A percentile compares a stretch with the other conserved stretches of the same genome.
Conservation (phyloP, 257 asterid species). For the Ehretia macrophylla region DNA sequence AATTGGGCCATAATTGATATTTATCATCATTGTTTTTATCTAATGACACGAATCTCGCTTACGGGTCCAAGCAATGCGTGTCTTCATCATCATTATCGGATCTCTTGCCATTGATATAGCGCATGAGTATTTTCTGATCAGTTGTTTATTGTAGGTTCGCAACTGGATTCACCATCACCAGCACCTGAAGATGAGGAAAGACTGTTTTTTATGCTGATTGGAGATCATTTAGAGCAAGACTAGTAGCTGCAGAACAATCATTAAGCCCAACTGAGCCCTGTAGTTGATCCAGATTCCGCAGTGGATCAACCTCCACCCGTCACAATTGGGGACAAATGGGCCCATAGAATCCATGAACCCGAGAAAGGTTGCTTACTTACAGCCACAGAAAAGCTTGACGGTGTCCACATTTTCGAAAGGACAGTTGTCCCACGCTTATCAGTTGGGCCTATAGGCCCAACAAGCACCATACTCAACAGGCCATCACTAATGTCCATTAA, state of each 20-base stretch:
- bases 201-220: slow-evolving; percentile 45
- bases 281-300: slow-evolving; percentile 24
- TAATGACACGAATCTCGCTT: too few relatives aligned
- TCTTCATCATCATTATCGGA: too few relatives aligned
- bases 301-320: slow-evolving; percentile 22
- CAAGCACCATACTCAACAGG: slow-evolving; percentile 72
- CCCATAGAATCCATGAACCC: slow-evolving; percentile 71
- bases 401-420: slow-evolving; percentile 81
- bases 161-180: slow-evolving; percentile 30
- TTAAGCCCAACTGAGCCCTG: slow-evolving; percentile 9
- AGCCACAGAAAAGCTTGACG: slow-evolving; percentile 81
- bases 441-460: slow-evolving; percentile 62
- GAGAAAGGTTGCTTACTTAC: slow-evolving; percentile 74
- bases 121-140: slow-evolving; percentile 1
- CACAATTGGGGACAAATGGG: slow-evolving; percentile 66
- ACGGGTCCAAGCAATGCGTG: too few relatives aligned
- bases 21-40: too few relatives aligned
- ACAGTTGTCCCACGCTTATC: slow-evolving; percentile 69
- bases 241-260: slow-evolving; percentile 51
- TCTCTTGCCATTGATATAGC: too few relatives aligned
- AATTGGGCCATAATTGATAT: too few relatives aligned
- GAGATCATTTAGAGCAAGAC: slow-evolving; percentile 73
- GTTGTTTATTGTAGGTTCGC: slow-evolving; percentile 38
- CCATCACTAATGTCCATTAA: slow-evolving; percentile 92
- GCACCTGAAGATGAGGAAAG: slow-evolving; percentile 56